Base-by-base conservation (phyloP, 2,329 filamentous ascomycete genomes). In the Talaromyces sp. region DNA sequence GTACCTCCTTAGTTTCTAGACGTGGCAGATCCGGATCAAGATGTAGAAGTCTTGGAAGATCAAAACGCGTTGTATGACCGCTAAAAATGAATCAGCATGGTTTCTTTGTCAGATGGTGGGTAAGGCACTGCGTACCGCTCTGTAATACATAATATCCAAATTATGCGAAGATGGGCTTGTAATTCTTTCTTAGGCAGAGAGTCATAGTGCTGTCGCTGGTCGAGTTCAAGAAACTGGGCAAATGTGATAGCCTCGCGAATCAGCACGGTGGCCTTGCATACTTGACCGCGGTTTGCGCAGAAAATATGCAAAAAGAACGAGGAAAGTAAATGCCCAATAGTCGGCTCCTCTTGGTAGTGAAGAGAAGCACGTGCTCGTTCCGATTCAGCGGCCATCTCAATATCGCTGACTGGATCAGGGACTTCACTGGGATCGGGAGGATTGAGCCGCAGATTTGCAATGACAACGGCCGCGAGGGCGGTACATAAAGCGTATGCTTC, bases 291-390 rank as follows among this genome's bases (percentile, higher is more conserved):
- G 14, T 61, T 61, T 32, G 59, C 51, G 26, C 58, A 58, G 31
- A 58, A 61, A 19, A 61, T 61, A 27, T 61, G 59, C 51, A 61
- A 21, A 27, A 61, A 61, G 46, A 61, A 61, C 8, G 59, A 61
- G 14, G 59, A 61, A 32, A 61, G 55, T 21, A 61, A 27, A 24
- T 58, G 21, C 21, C 58, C 59, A 27, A 61, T 43, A 27, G 50
- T 61, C 3, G 59, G 59, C 2, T 58, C 54, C 14, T 61, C 59
- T 4, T 55, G 59, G 17, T 61, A 61, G 19, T 43, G 55, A n/a
- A 61, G 13, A 24, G 55, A 58, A 5, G 55, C 51, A 19, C 59
- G 57, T 52, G 51, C 56, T 51, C 56, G 59, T 31, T 61, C 59
- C 31, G 59, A 61, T 46, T 61, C 59, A 11, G 38, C 38, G 26